These are phyloP conservation scores for Dendrobium huoshanense DNA, from an alignment of 106 monocot species.

Conservation along the genomic window DNA sequence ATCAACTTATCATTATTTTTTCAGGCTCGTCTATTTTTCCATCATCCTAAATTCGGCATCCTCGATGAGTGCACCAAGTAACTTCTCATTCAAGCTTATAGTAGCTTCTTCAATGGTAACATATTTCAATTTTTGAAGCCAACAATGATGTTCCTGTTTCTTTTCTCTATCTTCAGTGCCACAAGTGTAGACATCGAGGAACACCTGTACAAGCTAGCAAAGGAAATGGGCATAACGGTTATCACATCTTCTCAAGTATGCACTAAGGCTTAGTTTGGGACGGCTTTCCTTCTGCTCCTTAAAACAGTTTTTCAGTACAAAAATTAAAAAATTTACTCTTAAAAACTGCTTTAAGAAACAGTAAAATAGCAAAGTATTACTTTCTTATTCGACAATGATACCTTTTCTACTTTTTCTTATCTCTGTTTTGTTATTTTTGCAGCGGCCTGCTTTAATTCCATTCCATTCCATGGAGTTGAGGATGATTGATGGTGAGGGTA, in stretches of 20 bases:
- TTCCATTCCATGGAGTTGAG: slow-evolving; percentile 62
- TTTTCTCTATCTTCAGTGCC: slow-evolving; percentile 47
- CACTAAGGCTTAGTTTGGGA: not conserved
- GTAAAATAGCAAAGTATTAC: not conserved
- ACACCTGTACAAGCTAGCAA: slow-evolving; percentile 84
- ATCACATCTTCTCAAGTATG: slow-evolving; percentile 94
- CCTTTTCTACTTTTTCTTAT: not conserved
- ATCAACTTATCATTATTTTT: not conserved
- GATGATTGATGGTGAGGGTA: slow-evolving; percentile 65
- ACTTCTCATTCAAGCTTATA: slow-evolving; percentile 6
- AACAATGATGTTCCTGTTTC: not conserved
- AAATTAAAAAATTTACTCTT: too few species aligned
- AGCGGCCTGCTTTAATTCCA: slow-evolving; percentile 72
- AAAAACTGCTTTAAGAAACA: too few species aligned
- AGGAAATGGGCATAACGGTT: slow-evolving; percentile 78
- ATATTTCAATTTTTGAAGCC: not conserved
- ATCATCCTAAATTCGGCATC: slow-evolving; percentile 87
- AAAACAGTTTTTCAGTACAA: too few species aligned
- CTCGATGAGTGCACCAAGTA: slow-evolving; percentile 99
- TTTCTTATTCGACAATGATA: not conserved
- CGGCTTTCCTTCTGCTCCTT: too few species aligned
- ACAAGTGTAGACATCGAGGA: slow-evolving; percentile 99
- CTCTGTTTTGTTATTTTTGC: not conserved
- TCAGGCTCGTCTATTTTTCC: slow-evolving; percentile 96
- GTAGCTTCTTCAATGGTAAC: not conserved